Percentiles rank a stretch among this genome's conserved stretches.
These are phyloP conservation scores for Synchytrium microbalum DNA, from an alignment of 371 early-diverging fungal genomes.

Conservation along the genomic window DNA sequence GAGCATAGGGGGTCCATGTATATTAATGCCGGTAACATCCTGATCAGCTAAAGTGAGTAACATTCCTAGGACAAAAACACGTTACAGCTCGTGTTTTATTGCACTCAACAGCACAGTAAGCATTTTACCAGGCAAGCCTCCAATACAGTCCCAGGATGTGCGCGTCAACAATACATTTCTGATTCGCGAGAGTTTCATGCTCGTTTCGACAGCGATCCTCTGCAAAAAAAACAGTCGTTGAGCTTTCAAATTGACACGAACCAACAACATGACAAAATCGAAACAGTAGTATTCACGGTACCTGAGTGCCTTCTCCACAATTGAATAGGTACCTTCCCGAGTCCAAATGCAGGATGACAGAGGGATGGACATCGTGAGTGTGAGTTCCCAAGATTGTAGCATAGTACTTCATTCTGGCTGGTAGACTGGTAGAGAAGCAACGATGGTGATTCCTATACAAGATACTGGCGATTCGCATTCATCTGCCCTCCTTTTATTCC, in stretches of 20 bases:
- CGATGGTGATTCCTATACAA: no score
- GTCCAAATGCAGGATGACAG: slow-evolving; percentile 72
- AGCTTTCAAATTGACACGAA: background rate
- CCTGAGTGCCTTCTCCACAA: slow-evolving; percentile 90
- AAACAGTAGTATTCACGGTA: slow-evolving; percentile 43
- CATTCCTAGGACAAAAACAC: slow-evolving; percentile 53
- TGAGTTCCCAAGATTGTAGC: slow-evolving; percentile 65
- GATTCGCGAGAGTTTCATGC: slow-evolving; percentile 60
- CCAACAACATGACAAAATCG: background rate
- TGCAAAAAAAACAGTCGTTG: background rate
- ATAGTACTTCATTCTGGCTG: slow-evolving; percentile 5
- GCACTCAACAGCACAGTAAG: background rate
- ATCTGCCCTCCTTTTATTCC: no score
- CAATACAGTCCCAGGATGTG: slow-evolving; percentile 69
- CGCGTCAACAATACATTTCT: slow-evolving; percentile 72
- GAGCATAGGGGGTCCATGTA: slow-evolving; percentile 3
- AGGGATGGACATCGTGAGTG: slow-evolving; percentile 40
- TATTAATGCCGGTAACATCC: slow-evolving; percentile 47
- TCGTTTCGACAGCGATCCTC: slow-evolving; percentile 33
- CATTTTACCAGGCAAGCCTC: slow-evolving; percentile 76
- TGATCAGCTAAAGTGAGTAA: slow-evolving; percentile 79
- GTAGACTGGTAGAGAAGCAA: background rate
- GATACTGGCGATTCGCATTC: no score
- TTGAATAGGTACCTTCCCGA: slow-evolving; percentile 84
- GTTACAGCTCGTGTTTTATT: background rate